phyloP scores from a whole-genome alignment of 2,329 filamentous ascomycete genomes.

The Anthostomella pinea region DNA sequence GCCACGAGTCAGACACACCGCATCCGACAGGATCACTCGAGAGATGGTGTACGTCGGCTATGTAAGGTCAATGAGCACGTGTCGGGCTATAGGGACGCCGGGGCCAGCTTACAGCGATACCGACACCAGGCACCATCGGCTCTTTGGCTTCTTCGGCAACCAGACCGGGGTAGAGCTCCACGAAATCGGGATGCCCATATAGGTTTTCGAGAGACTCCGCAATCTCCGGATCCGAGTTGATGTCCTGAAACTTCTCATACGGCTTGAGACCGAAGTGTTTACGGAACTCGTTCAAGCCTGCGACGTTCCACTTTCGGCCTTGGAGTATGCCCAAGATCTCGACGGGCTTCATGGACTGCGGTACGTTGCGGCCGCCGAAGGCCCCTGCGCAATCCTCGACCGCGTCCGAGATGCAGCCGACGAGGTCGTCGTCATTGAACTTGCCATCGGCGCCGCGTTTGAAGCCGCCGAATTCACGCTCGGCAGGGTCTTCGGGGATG shows the following conservation, averaged over 20 bases:
- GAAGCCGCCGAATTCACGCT: conserved; percentile 67
- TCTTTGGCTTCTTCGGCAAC: conserved; percentile 73
- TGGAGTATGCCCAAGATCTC: conserved; percentile 81
- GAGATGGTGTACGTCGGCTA: conserved; percentile 72
- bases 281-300: conserved; percentile 80
- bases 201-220: conserved; percentile 63
- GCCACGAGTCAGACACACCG: conserved; percentile 73
- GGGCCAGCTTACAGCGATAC: conserved; percentile 51
- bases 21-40: conserved; percentile 73
- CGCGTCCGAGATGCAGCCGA: conserved; percentile 71
- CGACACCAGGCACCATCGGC: conserved; percentile 71
- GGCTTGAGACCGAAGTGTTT: conserved; percentile 76
- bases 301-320: conserved; percentile 72
- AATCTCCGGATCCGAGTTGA: conserved; percentile 73
- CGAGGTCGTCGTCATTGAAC: conserved; percentile 75
- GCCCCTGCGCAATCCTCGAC: conserved; percentile 76
- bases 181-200: conserved; percentile 75
- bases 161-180: conserved; percentile 78
- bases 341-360: conserved; percentile 68
- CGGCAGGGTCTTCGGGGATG: conserved; percentile 63
- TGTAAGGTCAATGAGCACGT: conserved; percentile 7
- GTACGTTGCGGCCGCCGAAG: conserved; percentile 72
- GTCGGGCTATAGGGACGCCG: neutral
- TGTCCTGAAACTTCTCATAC: conserved; percentile 76
- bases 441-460: conserved; percentile 62